These are phyloP conservation scores for Solanum virginianum DNA, from an alignment of 257 asterid species.

Conservation along the genomic window DNA sequence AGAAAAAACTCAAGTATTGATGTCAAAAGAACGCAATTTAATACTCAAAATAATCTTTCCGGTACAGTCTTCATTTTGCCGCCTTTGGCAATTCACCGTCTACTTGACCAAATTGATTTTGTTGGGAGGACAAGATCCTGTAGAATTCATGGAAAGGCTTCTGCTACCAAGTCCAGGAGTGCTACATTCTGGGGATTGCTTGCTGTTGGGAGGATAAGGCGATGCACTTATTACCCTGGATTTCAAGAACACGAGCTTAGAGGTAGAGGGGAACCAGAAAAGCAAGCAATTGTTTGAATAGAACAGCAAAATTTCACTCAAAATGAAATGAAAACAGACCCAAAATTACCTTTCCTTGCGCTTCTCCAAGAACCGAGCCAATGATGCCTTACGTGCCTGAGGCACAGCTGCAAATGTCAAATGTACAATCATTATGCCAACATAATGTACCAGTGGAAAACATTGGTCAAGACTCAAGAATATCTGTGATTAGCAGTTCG, in stretches of 20 bases:
- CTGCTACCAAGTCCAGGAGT: constrained; percentile 21
- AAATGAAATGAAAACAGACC: background rate
- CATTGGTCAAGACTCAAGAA: background rate
- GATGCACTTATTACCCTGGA: constrained; percentile 40
- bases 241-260: background rate
- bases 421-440: background rate
- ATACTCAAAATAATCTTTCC: background rate
- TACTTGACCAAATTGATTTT: constrained; percentile 17
- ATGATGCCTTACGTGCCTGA: constrained; percentile 75
- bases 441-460: background rate
- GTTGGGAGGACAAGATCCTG: constrained; percentile 32
- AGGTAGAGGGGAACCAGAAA: background rate
- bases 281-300: background rate
- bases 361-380: constrained; percentile 88
- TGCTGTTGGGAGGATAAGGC: constrained; percentile 35
- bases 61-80: constrained; percentile 4
- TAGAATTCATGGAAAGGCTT: constrained; percentile 34
- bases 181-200: constrained; percentile 27
- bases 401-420: constrained; percentile 54
- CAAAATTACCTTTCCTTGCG: constrained; percentile 73
- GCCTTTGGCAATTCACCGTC: background rate
- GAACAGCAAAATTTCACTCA: background rate
- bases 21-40: background rate
- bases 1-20: background rate
- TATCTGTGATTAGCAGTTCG: background rate